These are phyloP conservation scores for Eucalyptus regnans DNA, from an alignment of 345 rosid species.

Conservation along the genomic window DNA sequence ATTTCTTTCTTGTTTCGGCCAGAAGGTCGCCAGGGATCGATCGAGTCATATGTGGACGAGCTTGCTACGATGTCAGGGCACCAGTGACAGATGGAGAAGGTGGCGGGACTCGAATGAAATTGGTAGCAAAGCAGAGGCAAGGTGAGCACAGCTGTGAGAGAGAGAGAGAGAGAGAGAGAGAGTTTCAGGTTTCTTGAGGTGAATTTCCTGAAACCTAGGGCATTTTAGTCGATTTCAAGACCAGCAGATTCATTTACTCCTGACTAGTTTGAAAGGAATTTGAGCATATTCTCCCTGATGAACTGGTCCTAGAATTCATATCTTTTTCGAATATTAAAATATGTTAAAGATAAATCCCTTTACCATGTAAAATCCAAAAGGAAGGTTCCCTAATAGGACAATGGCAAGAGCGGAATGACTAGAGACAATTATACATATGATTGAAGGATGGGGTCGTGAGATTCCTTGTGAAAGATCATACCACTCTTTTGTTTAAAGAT, in stretches of 20 bases:
- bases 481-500: background rate
- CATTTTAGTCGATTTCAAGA: background rate
- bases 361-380: background rate
- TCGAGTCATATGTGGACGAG: background rate
- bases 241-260: background rate
- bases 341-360: background rate
- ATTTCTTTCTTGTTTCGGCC: background rate
- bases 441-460: background rate
- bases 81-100: background rate
- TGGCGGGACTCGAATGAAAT: background rate
- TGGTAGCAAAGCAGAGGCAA: background rate
- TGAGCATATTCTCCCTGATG: too few relatives aligned
- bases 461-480: background rate
- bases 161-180: background rate
- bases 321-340: background rate
- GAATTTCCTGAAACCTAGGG: background rate
- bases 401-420: background rate
- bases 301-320: background rate
- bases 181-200: background rate
- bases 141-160: background rate
- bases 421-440: background rate
- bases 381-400: background rate
- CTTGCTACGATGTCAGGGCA: background rate
- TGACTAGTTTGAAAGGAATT: background rate
- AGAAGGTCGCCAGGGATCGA: background rate